These are phyloP conservation scores for Psidium guajava DNA, from an alignment of 345 rosid genomes.

Conservation along the genomic window DNA sequence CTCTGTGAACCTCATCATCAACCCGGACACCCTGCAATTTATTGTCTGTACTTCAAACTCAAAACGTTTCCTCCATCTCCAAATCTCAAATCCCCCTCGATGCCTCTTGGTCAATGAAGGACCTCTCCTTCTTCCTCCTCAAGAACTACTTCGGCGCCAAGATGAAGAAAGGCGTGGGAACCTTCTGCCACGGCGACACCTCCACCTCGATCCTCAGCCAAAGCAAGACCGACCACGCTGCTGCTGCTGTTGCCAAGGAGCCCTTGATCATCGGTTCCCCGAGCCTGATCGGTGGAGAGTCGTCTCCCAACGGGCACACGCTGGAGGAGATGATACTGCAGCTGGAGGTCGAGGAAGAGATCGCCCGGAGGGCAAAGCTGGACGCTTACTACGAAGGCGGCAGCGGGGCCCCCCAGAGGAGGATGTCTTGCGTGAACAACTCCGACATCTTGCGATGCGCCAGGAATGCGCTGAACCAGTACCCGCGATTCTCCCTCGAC, in stretches of 20 bases:
- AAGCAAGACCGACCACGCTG: not conserved
- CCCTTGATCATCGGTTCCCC: not conserved
- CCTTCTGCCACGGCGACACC: conserved; percentile 44
- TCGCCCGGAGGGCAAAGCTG: conserved; percentile 37
- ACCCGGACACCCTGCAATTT: not conserved
- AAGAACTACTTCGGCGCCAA: conserved; percentile 49
- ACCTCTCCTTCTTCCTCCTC: conserved; percentile 54
- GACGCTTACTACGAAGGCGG: not conserved
- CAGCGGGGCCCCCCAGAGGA: not conserved
- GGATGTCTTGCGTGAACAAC: conserved; percentile 74
- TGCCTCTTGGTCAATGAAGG: conserved; percentile 32
- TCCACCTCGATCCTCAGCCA: conserved; percentile 75
- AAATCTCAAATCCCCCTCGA: not conserved
- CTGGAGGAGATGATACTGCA: conserved; percentile 81
- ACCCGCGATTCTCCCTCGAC: conserved; percentile 88
- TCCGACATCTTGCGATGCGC: conserved; percentile 79
- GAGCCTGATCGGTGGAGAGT: not conserved
- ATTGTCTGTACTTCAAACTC: not conserved
- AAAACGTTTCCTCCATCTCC: not conserved
- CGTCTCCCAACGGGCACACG: conserved; percentile 16
- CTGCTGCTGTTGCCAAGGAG: not conserved
- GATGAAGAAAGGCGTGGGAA: conserved; percentile 61
- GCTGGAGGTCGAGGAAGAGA: conserved; percentile 72
- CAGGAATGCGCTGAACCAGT: conserved; percentile 73
- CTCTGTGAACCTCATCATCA: not conserved